Base-by-base conservation (phyloP, 495 filamentous ascomycete genomes). In the Annulohypoxylon maeteangense region DNA sequence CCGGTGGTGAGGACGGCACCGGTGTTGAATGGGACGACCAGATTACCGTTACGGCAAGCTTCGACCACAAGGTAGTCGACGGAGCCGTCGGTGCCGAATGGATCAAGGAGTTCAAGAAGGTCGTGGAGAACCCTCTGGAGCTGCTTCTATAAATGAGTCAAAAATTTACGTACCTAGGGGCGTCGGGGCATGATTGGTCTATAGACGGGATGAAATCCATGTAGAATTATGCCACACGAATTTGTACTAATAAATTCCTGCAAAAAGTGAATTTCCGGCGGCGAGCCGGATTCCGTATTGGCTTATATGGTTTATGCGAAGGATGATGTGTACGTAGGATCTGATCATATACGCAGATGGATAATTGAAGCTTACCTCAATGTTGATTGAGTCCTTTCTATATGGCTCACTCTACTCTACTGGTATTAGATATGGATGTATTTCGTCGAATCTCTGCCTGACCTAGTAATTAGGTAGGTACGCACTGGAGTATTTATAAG, bases 61-160 rank as follows among this genome's bases (percentile, higher is more conserved):
- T 99, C 80, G 96, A 99, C 84, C 96, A 99, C 87, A 95, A 94
- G 85, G 94, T 97, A 44, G 81, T 88, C 4, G 86, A 88, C 67
- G 95, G 95, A 61, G 96, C 95, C 42, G 95, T 98, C 51, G 96
- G 95, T 78, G 96, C 90, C 29, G 96, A 99, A 82, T 99, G 94
- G 90, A 93, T 99, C 82, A 87, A 88, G 80, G 96, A 96, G 86
- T 85, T 99, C 81, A 98, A 98, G 91, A 94, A 93, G 88, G 90
- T 94, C 58, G 86, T 98, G 34, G 96, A 99, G 89, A 97, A 95
- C 86, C 96, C 96, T 55, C 85, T 99, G 62, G 93, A 97, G 83
- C 85, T 99, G 72, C 83, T 98, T 75, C 87, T 99, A 78, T 99
- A 90, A 62, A 60, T 32, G 65, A 63, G 62, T 54, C 44, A 38